Percentiles rank a stretch among this genome's conserved stretches.
Conservation (phyloP, 169 alveolate genomes). For the Plasmodium coatneyi region DNA sequence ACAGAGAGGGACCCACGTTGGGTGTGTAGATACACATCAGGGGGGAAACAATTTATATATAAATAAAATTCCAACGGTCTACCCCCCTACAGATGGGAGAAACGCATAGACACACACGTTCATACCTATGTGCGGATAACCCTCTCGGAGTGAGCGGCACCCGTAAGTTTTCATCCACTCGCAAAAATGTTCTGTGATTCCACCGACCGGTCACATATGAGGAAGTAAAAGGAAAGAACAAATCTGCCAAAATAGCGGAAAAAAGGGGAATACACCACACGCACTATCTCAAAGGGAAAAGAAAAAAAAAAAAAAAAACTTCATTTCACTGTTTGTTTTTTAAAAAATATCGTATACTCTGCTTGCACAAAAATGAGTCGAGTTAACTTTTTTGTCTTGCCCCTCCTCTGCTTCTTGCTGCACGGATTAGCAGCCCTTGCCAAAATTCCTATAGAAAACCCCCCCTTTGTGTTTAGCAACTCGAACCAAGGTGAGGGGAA, state of each 20-base stretch:
- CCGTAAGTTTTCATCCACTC: not conserved
- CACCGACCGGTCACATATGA: not conserved
- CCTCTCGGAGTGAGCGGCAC: not conserved
- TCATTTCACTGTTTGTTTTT: not conserved
- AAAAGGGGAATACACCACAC: not conserved
- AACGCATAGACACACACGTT: not conserved
- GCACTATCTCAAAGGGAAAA: not conserved
- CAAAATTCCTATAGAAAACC: slow-evolving; percentile 46
- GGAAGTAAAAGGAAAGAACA: slow-evolving; percentile 15
- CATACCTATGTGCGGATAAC: not conserved
- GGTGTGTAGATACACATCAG: not conserved
- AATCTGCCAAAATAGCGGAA: slow-evolving; percentile 8
- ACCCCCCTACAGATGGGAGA: not conserved
- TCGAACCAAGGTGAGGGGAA: slow-evolving; percentile 17
- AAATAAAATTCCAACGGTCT: not conserved
- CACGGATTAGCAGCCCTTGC: not conserved
- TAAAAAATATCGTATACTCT: not conserved
- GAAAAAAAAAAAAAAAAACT: not conserved
- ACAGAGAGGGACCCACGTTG: not conserved
- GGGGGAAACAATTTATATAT: not conserved
- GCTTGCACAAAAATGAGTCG: slow-evolving; percentile 7
- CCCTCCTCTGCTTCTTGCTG: not conserved
- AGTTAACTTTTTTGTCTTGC: not conserved
- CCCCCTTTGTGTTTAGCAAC: slow-evolving; percentile 51
- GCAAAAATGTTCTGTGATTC: not conserved